phyloP scores from a whole-genome alignment of 495 filamentous ascomycete species.

The Penicillium psychrofluorescens region DNA sequence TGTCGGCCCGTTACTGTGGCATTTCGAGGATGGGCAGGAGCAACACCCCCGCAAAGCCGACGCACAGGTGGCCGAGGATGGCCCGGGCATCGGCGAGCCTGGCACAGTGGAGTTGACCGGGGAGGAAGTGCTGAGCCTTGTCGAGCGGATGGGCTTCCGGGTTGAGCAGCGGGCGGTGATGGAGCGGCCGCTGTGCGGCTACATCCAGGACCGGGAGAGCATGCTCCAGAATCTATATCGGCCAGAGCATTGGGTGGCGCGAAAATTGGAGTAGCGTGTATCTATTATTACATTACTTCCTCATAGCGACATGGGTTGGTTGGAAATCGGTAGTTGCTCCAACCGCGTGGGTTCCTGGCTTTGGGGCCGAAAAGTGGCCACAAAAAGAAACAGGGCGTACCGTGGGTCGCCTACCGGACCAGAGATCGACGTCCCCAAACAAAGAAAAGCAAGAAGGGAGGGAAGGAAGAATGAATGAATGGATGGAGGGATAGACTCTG shows the following conservation, averaged over 20 bases:
- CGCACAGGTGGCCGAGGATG: constrained; percentile 7
- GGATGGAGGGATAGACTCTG: too few species aligned
- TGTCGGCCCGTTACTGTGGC: constrained; percentile 85
- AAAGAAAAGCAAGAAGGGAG: not conserved
- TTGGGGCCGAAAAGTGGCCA: not conserved
- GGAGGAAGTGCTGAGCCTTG: constrained; percentile 73
- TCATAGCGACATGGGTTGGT: constrained; percentile 66
- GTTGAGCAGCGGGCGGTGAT: constrained; percentile 43
- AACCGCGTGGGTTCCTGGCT: not conserved
- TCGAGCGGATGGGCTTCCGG: constrained; percentile 70
- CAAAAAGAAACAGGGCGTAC: not conserved
- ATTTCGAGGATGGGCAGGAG: constrained; percentile 53
- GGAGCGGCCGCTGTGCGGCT: constrained; percentile 57
- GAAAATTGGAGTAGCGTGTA: constrained; percentile 40
- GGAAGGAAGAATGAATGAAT: too few species aligned
- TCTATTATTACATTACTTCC: too few species aligned
- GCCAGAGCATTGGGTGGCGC: constrained; percentile 76
- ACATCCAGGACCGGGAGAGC: constrained; percentile 75
- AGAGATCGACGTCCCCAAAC: not conserved
- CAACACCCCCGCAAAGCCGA: constrained; percentile 26
- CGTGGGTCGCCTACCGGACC: not conserved
- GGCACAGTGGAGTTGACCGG: constrained; percentile 82
- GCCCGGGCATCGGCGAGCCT: constrained; percentile 61
- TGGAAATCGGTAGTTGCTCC: constrained; percentile 44
- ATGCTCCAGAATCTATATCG: constrained; percentile 79